phyloP scores from a whole-genome alignment of 148 eudicot genomes.

The Amaranthus cruentus region DNA sequence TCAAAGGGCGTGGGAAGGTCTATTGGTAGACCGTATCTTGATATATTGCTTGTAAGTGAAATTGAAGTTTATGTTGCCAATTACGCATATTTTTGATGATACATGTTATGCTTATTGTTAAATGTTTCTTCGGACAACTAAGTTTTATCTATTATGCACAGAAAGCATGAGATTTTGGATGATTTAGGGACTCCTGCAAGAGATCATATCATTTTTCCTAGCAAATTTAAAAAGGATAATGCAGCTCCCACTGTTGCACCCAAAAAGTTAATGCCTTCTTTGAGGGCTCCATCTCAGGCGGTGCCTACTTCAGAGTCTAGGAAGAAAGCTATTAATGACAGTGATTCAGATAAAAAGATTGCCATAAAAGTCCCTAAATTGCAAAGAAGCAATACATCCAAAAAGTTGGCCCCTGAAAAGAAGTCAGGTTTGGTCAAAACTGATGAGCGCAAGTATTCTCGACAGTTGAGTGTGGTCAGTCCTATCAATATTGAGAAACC shows the following conservation, averaged over 20 bases:
- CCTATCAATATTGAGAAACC: conserved; percentile 18
- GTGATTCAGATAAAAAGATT: conserved; percentile 27
- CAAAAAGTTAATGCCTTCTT: conserved; percentile 26
- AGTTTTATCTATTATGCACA: conserved; percentile 27
- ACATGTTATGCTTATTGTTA: not conserved
- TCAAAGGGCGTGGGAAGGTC: conserved; percentile 82
- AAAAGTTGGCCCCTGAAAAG: conserved; percentile 24
- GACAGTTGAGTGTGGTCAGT: conserved; percentile 25
- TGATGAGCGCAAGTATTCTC: conserved; percentile 27
- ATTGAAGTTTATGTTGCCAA: conserved; percentile 4
- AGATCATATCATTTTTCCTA: conserved; percentile 67
- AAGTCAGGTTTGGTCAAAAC: conserved; percentile 25
- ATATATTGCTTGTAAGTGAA: conserved; percentile 87
- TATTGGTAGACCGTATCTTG: conserved; percentile 68
- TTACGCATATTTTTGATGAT: not conserved
- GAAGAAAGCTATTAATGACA: conserved; percentile 27
- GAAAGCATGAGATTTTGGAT: conserved; percentile 68
- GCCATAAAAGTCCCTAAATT: conserved; percentile 26
- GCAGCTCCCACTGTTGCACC: conserved; percentile 20
- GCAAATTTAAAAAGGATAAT: conserved; percentile 32
- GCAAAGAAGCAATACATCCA: conserved; percentile 26
- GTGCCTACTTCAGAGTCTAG: conserved; percentile 32
- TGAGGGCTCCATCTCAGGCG: conserved; percentile 28
- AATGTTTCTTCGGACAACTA: not conserved
- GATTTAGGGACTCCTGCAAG: conserved; percentile 60